A percentile compares a stretch with the other conserved stretches of the same genome.
These are phyloP conservation scores for Ganoderma lingzhi DNA, from an alignment of 1,284 basidiomycete genomes.

Conservation along the genomic window DNA sequence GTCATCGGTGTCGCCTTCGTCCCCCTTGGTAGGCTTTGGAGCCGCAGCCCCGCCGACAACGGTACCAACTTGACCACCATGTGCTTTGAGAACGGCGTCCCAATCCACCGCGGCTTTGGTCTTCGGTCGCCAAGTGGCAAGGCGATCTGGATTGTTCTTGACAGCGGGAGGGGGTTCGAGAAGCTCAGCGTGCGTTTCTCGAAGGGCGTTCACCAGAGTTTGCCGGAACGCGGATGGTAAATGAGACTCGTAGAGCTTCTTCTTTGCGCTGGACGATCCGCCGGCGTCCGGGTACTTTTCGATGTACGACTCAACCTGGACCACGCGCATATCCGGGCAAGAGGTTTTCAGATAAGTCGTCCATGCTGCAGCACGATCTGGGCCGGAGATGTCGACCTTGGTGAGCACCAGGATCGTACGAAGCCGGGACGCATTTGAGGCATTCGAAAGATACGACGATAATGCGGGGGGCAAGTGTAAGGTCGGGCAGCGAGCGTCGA, in stretches of 20 bases:
- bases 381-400: constrained; percentile 73
- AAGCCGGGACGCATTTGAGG: constrained; percentile 43
- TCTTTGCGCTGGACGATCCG: constrained; percentile 40
- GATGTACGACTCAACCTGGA: constrained; percentile 79
- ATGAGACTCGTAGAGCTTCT: constrained; percentile 63
- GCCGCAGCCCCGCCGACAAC: constrained; percentile 49
- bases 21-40: constrained; percentile 41
- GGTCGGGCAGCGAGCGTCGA: constrained; percentile 87
- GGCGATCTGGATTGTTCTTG: constrained; percentile 56
- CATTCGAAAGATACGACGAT: constrained; percentile 51
- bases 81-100: constrained; percentile 62
- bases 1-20: constrained; percentile 32
- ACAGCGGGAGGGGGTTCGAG: constrained; percentile 73
- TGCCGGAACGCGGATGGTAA: constrained; percentile 68
- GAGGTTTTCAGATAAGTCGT: constrained; percentile 62
- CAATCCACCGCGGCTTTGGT: constrained; percentile 77
- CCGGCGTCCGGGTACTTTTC: constrained; percentile 50
- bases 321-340: constrained; percentile 66
- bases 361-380: constrained; percentile 67
- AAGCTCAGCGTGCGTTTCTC: constrained; percentile 72
- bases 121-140: constrained; percentile 72
- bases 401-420: constrained; percentile 86
- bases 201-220: constrained; percentile 73
- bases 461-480: constrained; percentile 73
- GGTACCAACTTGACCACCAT: constrained; percentile 53